Conservation (phyloP, 2,329 filamentous ascomycete genomes). For the Claviceps quebecensis region DNA sequence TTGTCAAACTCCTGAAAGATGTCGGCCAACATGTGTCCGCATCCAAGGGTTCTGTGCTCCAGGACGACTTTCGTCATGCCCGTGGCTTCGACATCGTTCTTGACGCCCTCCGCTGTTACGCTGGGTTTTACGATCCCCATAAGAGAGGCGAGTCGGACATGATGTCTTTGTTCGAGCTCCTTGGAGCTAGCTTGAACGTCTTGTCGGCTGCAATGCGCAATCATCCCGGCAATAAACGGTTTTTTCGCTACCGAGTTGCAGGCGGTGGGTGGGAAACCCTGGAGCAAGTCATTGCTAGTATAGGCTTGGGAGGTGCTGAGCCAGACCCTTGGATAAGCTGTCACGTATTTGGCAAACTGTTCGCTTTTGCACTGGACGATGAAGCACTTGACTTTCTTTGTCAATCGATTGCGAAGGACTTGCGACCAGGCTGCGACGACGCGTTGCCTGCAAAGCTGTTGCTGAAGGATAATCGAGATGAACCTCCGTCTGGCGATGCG, state of each 20-base stretch:
- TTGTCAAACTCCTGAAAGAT: constrained; percentile 45
- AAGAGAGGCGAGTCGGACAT: constrained; percentile 49
- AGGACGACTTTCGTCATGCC: constrained; percentile 73
- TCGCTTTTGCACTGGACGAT: constrained; percentile 70
- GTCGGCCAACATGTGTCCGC: constrained; percentile 50
- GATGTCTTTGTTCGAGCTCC: constrained; percentile 49
- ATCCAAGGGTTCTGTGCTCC: constrained; percentile 34
- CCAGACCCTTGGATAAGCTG: constrained; percentile 53
- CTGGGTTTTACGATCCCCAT: constrained; percentile 61
- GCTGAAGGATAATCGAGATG: constrained; percentile 11
- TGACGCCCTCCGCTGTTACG: constrained; percentile 52
- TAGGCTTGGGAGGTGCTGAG: constrained; percentile 50
- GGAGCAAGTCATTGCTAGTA: constrained; percentile 56
- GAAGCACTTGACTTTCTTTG: constrained; percentile 60
- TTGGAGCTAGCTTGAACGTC: constrained; percentile 59
- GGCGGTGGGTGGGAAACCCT: constrained; percentile 67
- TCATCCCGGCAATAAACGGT: constrained; percentile 76
- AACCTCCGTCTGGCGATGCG: constrained; percentile 1
- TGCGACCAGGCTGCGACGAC: constrained; percentile 18
- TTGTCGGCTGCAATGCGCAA: constrained; percentile 61
- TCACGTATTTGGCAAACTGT: constrained; percentile 69
- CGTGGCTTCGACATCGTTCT: constrained; percentile 66
- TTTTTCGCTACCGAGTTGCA: constrained; percentile 65
- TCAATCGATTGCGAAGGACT: constrained; percentile 29
- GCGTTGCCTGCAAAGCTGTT: constrained; percentile 1